Evolutionary conservation across 768 basidiomycete species (phyloP).

Genomic region (Lyophyllum atratum): DNA sequence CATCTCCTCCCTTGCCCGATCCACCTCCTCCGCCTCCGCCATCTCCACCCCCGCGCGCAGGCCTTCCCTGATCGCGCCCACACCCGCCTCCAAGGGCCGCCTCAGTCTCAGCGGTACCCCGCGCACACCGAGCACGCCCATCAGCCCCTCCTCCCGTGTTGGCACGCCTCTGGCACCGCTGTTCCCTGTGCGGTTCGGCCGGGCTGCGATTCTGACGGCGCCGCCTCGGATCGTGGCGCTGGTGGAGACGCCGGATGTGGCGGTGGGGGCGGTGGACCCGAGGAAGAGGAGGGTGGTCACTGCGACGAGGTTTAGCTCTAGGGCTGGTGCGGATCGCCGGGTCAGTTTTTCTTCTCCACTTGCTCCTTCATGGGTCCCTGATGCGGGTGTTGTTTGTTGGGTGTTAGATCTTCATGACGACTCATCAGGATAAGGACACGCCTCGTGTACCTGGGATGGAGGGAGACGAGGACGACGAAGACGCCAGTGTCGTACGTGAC

Average conservation of each 20-base stretch:
- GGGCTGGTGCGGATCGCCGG: constrained; percentile 79
- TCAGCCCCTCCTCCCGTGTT: constrained; percentile 47
- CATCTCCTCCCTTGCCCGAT: constrained; percentile 54
- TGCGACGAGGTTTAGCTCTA: constrained; percentile 84
- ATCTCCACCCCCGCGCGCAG: constrained; percentile 41
- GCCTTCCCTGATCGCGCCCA: constrained; percentile 34
- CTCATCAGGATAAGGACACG: constrained; percentile 63
- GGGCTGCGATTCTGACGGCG: constrained; percentile 76
- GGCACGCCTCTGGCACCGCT: constrained; percentile 36
- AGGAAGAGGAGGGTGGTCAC: constrained; percentile 83
- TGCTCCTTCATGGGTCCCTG: neutral
- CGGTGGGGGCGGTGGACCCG: constrained; percentile 87
- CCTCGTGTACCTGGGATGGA: constrained; percentile 7
- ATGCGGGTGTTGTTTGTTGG: neutral
- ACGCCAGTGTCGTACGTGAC: constrained; percentile 23
- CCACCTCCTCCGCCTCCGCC: constrained; percentile 43
- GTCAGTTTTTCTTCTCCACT: constrained; percentile 42
- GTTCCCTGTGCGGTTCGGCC: constrained; percentile 57
- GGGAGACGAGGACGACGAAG: constrained; percentile 25
- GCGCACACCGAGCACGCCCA: constrained; percentile 38
- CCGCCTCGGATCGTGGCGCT: constrained; percentile 84
- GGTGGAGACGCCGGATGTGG: constrained; percentile 86
- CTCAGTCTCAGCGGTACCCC: constrained; percentile 32
- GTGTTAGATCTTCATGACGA: constrained; percentile 78
- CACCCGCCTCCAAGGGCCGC: constrained; percentile 34